Base-by-base conservation (phyloP, 2,329 filamentous ascomycete genomes). In the Bipolaris oryzae region DNA sequence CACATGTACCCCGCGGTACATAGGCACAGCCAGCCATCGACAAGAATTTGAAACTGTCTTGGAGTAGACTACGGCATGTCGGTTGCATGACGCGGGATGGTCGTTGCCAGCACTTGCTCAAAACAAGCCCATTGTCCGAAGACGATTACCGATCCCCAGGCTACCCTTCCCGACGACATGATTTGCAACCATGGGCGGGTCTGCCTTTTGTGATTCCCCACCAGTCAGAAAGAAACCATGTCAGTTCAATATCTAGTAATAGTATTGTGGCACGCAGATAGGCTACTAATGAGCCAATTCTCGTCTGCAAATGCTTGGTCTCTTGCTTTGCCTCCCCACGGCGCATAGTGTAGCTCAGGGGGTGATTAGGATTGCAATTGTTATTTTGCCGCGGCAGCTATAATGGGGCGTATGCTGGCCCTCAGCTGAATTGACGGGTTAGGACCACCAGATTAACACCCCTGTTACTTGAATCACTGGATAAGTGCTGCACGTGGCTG, bases 401-500 rank as follows among this genome's bases (percentile, higher is more conserved):
- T 7, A 38, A 21, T n/a, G 15, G 33, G 35, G 38, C 28, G 21
- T 33, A 51, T 15, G 20, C 49, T 41, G 11, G 20, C 1, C 20
- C 20, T 42, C 25, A 39, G 42, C 35, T 47, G 35, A 25, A 38
- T 9, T 23, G 39, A 41, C 39, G 28, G 31, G 25, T 42, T 50
- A 20, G 41, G 43, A 35, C 35, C 33, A 43, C 39, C 43, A 23
- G n/a, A 42, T 25, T 31, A 23, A 23, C 31, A 31, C 35, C n/a
- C 49, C 28, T 31, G 31, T 18, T 18, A 21, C 33, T 33, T 39
- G 35, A 50, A 48, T 28, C n/a, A n/a, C 38, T 46, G n/a, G 49
- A 43, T 39, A 56, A 28, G 25, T 28, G 25, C 21, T 43, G 28
- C 53, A 56, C 49, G 49, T 56, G 53, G 49, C 35, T 38, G 53